phyloP scores from a whole-genome alignment of 345 rosid species.

The Kandelia obovata region DNA sequence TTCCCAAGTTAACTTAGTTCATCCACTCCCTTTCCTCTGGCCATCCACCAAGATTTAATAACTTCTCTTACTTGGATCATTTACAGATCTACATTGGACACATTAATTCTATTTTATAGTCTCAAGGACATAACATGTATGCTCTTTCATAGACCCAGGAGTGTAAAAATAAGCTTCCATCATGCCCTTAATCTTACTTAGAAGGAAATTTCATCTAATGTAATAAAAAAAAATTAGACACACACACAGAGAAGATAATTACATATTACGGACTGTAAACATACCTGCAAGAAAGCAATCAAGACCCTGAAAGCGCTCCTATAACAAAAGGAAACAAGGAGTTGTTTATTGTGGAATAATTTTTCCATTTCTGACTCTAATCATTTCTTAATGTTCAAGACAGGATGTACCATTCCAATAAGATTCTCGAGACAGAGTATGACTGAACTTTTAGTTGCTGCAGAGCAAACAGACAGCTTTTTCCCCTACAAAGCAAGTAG shows the following conservation, averaged over 20 bases:
- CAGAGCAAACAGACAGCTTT: slow-evolving; percentile 83
- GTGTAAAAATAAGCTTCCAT: too few species aligned
- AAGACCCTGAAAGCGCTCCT: slow-evolving; percentile 83
- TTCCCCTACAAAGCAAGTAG: slow-evolving; percentile 53
- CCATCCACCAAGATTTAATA: too few species aligned
- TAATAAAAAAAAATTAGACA: not conserved
- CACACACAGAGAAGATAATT: slow-evolving; percentile 6
- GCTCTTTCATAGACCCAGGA: too few species aligned
- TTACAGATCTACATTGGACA: too few species aligned
- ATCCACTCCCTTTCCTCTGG: too few species aligned
- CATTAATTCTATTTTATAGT: too few species aligned
- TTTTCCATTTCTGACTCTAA: not conserved
- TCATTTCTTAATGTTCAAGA: not conserved
- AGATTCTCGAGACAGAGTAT: slow-evolving; percentile 86
- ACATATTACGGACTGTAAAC: not conserved
- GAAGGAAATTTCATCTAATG: too few species aligned
- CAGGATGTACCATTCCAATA: slow-evolving; percentile 56
- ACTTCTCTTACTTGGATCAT: too few species aligned
- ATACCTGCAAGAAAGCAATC: slow-evolving; percentile 97
- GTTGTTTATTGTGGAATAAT: slow-evolving; percentile 2
- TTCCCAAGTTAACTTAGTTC: too few species aligned
- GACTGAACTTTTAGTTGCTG: slow-evolving; percentile 97
- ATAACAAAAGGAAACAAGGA: slow-evolving; percentile 8
- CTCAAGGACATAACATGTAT: too few species aligned
- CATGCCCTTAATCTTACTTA: not conserved